Evolutionary conservation across 352 stramenopile species (phyloP), one percentile per base, ranked within the genome.

Genomic region (Hyaloperonospora arabidopsidis): DNA sequence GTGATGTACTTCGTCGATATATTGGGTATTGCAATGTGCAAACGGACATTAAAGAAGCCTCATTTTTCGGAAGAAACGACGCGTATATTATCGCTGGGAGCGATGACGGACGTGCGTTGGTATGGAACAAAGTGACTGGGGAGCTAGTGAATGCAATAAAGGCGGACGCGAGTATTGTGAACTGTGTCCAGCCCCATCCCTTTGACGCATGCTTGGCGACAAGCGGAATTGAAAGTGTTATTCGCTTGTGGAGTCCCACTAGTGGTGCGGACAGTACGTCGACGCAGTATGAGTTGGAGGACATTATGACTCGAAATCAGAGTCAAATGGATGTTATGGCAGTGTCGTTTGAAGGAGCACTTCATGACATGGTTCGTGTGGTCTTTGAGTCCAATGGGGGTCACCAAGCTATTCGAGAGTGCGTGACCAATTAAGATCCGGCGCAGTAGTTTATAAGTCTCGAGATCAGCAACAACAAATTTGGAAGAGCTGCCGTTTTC

Each of bases 41-140:
- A 63, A 96, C 87, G 0, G 87, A 95, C 34, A 95, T 96, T 59
- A 96, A 96, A 59, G 85, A 96, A 59, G 85, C 85, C 0, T 68
- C 68, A 0, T 96, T 95, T 51, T 89, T 96, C 36, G 87, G 87
- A 0, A 70, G 70, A n/a, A 89, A 93, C 38, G 86, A 92, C 48
- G 74, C 70, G 29, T 92, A 86, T 43, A 82, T 96, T 36, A 83
- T 95, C 22, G 82, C 84, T 4, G 87, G 87, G 4, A 95, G 84
- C 32, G 87, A 96, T 45, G 86, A 95, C 40, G 86, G 87, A 0
- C 74, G 76, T 21, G 81, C 88, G 21, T 84, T 89, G 48, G 76
- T 96, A 48, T 96, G 87, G 87, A 63, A 95, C 55, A 89, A 88
- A 40, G 54, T 59, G 18, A 91, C 77, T 15, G 87, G 87, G 17